Conservation (phyloP, 176 grass and related monocot species). For the Paspalum notatum region DNA sequence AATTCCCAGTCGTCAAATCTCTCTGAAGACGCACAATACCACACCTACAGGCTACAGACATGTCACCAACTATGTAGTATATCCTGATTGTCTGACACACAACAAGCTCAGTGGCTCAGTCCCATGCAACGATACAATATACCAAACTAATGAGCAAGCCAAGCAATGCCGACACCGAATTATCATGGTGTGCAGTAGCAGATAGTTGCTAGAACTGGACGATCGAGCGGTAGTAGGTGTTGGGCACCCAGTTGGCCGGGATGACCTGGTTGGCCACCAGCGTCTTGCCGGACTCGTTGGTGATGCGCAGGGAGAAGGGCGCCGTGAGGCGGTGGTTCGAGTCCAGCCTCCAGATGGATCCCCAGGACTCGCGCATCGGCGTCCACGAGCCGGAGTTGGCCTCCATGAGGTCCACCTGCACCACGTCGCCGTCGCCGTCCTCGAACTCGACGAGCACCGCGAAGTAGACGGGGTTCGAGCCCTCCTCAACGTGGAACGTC, state of each 20-base stretch:
- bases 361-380: constrained; percentile 68
- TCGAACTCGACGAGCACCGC: constrained; percentile 70
- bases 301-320: constrained; percentile 78
- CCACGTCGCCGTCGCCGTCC: constrained; percentile 67
- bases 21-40: constrained; percentile 7
- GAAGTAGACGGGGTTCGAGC: constrained; percentile 73
- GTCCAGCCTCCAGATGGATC: constrained; percentile 72
- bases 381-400: constrained; percentile 56
- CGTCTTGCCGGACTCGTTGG: constrained; percentile 54
- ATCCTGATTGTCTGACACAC: background rate
- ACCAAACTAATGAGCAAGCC: constrained; percentile 19
- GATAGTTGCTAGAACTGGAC: constrained; percentile 44
- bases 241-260: constrained; percentile 68
- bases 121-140: constrained; percentile 12
- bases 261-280: constrained; percentile 70
- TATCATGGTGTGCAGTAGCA: background rate
- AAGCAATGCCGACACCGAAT: constrained; percentile 19
- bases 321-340: constrained; percentile 50
- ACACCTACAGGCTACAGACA: constrained; percentile 1
- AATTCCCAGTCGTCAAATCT: constrained; percentile 38
- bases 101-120: background rate
- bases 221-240: constrained; percentile 55
- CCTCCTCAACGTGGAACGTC: constrained; percentile 76
- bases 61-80: constrained; percentile 12
- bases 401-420: constrained; percentile 73